A percentile compares a stretch with the other conserved stretches of the same genome.
Conservation (phyloP, 169 alveolate genomes). For the Eimeria necatrix region DNA sequence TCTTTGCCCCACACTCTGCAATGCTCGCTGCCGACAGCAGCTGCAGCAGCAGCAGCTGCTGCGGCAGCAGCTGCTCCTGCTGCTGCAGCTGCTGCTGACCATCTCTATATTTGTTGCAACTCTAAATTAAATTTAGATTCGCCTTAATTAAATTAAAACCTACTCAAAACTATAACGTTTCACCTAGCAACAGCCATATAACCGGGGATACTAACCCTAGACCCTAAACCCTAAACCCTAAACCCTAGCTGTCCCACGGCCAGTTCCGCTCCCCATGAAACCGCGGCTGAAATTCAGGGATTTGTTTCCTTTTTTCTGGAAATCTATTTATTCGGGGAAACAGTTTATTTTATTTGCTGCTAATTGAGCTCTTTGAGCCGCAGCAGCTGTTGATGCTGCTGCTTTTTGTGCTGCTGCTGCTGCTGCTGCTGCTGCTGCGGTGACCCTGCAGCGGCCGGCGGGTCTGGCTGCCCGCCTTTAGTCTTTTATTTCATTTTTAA, state of each 20-base stretch:
- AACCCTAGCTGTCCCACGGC: slow-evolving; percentile 25
- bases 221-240: slow-evolving; percentile 34
- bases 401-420: slow-evolving; percentile 9
- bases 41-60: slow-evolving; percentile 36
- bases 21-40: slow-evolving; percentile 57
- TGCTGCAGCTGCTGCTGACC: slow-evolving; percentile 51
- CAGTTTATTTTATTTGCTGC: no score
- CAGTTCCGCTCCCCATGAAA: not conserved
- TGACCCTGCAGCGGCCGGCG: not conserved
- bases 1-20: slow-evolving; percentile 37
- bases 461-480: not conserved
- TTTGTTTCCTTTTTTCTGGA: not conserved
- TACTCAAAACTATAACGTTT: not conserved
- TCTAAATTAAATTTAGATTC: not conserved
- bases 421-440: slow-evolving; percentile 28
- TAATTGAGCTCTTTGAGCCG: no score
- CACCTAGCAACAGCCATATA: not conserved
- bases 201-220: not conserved
- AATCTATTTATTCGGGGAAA: not conserved
- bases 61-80: slow-evolving; percentile 6
- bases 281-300: not conserved
- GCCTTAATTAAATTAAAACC: not conserved
- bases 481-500: not conserved
- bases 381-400: not conserved
- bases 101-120: not conserved